Conservation (phyloP, 1,284 basidiomycete species). For the Sanghuangporus baumii region DNA sequence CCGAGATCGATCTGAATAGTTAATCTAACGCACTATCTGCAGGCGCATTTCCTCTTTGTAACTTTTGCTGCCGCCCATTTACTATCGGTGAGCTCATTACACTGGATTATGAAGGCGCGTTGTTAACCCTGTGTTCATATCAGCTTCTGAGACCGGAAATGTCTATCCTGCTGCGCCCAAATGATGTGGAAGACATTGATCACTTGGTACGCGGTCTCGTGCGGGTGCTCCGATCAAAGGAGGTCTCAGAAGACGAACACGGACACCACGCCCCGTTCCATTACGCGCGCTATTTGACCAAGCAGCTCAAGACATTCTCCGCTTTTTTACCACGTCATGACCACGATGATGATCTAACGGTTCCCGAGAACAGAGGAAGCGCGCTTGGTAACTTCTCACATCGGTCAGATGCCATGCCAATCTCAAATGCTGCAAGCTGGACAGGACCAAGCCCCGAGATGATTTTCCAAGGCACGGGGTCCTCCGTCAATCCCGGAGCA, state of each 20-base stretch:
- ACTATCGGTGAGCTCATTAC: constrained; percentile 4
- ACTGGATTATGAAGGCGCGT: not conserved
- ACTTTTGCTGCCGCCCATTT: constrained; percentile 17
- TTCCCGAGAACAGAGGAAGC: not conserved
- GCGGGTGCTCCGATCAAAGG: constrained; percentile 3
- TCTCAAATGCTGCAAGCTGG: not conserved
- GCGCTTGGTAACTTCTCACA: not conserved
- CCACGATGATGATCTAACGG: not conserved
- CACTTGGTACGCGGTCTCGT: constrained; percentile 5
- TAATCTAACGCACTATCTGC: not conserved
- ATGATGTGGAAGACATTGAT: constrained; percentile 8
- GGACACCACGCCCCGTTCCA: constrained; percentile 13
- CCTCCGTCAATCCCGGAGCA: not conserved
- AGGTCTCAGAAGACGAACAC: constrained; percentile 10
- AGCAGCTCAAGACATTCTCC: constrained; percentile 16
- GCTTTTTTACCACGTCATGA: constrained; percentile 6
- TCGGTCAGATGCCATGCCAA: not conserved
- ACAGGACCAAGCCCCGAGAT: not conserved
- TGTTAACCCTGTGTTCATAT: not conserved
- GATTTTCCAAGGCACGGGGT: not conserved
- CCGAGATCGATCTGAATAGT: not conserved
- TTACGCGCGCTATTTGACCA: constrained; percentile 16
- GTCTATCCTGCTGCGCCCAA: constrained; percentile 6
- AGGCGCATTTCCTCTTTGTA: constrained; percentile 17
- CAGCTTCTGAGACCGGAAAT: constrained; percentile 16